phyloP scores from a whole-genome alignment of 371 early-diverging fungal species.

The Amoeboaphelidium protococcarum region DNA sequence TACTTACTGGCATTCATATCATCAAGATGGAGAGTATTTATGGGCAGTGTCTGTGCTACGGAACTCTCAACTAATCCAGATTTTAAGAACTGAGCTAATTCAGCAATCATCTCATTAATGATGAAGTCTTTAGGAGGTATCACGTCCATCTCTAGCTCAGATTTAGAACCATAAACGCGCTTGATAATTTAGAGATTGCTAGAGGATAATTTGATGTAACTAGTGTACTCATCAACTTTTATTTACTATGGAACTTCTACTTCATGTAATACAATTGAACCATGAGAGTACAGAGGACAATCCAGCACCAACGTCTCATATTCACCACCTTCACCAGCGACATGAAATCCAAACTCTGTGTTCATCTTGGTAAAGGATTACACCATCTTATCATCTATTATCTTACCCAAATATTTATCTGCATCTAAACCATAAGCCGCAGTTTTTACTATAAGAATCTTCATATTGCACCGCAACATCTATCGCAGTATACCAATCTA shows the following conservation, averaged over 20 bases:
- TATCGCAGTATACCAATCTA: slow-evolving; percentile 64
- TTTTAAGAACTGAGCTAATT: too few species aligned
- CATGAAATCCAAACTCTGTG: slow-evolving; percentile 53
- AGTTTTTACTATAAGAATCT: slow-evolving; percentile 79
- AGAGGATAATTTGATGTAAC: too few species aligned
- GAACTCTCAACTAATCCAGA: too few species aligned
- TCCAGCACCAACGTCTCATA: slow-evolving; percentile 93
- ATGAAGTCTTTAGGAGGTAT: not conserved
- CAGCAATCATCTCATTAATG: not conserved
- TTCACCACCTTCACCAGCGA: slow-evolving; percentile 99
- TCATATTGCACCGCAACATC: slow-evolving; percentile 62
- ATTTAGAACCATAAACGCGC: too few species aligned
- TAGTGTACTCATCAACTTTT: not conserved
- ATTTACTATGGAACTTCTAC: slow-evolving; percentile 15
- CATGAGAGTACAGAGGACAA: slow-evolving; percentile 64
- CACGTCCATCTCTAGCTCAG: not conserved
- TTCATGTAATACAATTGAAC: slow-evolving; percentile 4
- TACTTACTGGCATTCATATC: too few species aligned
- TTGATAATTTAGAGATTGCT: too few species aligned
- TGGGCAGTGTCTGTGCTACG: too few species aligned
- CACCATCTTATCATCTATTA: not conserved
- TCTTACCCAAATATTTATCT: not conserved
- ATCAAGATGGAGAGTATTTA: too few species aligned
- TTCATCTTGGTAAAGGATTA: slow-evolving; percentile 6
- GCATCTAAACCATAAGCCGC: slow-evolving; percentile 47